A percentile compares a stretch with the other conserved stretches of the same genome.
Evolutionary conservation across 192 early-diverging fungal genomes (phyloP).

Genomic region (Linnemannia zychae): DNA sequence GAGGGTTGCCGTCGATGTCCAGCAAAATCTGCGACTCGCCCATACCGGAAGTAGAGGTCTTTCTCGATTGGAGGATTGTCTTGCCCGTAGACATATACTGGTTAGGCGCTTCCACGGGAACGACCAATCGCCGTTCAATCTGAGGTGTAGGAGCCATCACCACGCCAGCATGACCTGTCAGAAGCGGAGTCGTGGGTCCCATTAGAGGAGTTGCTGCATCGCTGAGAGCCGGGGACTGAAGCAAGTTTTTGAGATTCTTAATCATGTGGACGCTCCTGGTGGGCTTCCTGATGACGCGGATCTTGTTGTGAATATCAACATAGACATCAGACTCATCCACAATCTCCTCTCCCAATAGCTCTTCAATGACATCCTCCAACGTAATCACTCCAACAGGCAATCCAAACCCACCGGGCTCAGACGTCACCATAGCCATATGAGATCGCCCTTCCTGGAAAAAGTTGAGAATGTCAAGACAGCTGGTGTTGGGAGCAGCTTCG

Average conservation of each 20-base stretch:
- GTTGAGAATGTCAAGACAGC: slow-evolving; percentile 77
- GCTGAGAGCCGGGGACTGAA: slow-evolving; percentile 19
- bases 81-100: slow-evolving; percentile 11
- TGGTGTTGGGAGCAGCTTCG: slow-evolving; percentile 39
- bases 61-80: slow-evolving; percentile 16
- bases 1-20: not conserved
- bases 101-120: not conserved
- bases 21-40: not conserved
- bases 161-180: not conserved
- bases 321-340: slow-evolving; percentile 81
- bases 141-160: not conserved
- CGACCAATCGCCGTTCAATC: not conserved
- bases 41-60: not conserved
- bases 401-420: slow-evolving; percentile 14
- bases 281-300: slow-evolving; percentile 62
- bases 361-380: slow-evolving; percentile 85
- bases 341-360: slow-evolving; percentile 86
- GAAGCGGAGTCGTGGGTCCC: not conserved
- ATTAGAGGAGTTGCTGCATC: slow-evolving; percentile 4
- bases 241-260: slow-evolving; percentile 23
- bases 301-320: slow-evolving; percentile 63
- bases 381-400: slow-evolving; percentile 76
- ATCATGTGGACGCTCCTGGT: slow-evolving; percentile 19
- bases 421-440: slow-evolving; percentile 77
- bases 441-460: slow-evolving; percentile 84